Evolutionary conservation across 208 protist species (phyloP).

Genomic region (Leishmania tarentolae): DNA sequence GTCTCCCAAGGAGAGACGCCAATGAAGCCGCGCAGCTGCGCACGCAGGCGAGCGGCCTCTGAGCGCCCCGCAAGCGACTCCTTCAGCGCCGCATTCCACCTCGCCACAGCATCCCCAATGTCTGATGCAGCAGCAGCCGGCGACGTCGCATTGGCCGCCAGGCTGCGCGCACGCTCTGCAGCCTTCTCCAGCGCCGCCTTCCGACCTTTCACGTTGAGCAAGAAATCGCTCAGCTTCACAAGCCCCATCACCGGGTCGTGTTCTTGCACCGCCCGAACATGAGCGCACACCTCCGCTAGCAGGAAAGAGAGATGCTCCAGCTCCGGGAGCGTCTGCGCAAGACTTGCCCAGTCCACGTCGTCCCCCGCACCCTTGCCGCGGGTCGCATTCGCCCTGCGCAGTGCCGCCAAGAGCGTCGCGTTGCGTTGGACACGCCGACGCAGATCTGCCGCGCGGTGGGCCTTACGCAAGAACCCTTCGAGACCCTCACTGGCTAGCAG

Average conservation of each 20-base stretch:
- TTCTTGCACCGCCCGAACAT: conserved; percentile 24
- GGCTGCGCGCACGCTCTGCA: conserved; percentile 12
- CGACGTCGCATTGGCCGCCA: neutral
- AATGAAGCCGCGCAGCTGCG: conserved; percentile 29
- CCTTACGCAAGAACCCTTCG: conserved; percentile 13
- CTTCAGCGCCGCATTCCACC: conserved; percentile 21
- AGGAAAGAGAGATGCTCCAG: conserved; percentile 19
- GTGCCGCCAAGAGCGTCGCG: conserved; percentile 10
- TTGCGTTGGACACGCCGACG: conserved; percentile 21
- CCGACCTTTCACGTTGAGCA: conserved; percentile 27
- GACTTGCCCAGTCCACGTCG: neutral
- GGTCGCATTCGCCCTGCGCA: neutral
- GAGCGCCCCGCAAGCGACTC: conserved; percentile 4
- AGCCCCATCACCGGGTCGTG: conserved; percentile 24
- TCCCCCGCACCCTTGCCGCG: neutral
- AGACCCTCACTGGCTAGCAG: conserved; percentile 5
- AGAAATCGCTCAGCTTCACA: conserved; percentile 29
- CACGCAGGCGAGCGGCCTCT: conserved; percentile 22
- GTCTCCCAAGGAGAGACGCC: conserved; percentile 9
- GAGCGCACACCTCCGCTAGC: conserved; percentile 17
- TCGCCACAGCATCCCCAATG: neutral
- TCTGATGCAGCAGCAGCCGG: neutral
- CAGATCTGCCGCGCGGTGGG: conserved; percentile 5
- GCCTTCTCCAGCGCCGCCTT: conserved; percentile 22
- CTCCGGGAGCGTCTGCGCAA: conserved; percentile 26